Evolutionary conservation across 2,329 filamentous ascomycete species (phyloP).

Genomic region (Talaromyces sp.): DNA sequence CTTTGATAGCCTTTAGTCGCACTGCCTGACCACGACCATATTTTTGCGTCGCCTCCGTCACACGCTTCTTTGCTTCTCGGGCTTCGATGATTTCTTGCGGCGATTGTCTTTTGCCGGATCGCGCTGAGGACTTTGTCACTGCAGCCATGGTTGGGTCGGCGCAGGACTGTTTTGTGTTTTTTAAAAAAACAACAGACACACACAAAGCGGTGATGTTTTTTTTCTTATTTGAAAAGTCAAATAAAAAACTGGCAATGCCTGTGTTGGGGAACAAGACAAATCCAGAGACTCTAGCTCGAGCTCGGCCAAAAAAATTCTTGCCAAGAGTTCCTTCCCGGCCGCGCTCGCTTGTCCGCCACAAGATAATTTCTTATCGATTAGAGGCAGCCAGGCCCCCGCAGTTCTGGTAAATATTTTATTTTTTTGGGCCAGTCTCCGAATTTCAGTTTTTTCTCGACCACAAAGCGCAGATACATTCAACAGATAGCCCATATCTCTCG

Average conservation of each 20-base stretch:
- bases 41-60: slow-evolving; percentile 58
- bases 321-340: slow-evolving; percentile 26
- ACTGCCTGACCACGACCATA: slow-evolving; percentile 84
- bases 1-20: slow-evolving; percentile 67
- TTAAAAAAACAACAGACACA: not conserved
- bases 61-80: slow-evolving; percentile 34
- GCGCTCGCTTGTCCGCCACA: slow-evolving; percentile 33
- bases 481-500: not conserved
- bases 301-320: slow-evolving; percentile 28
- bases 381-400: not conserved
- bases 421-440: slow-evolving; percentile 1
- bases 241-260: not conserved
- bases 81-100: slow-evolving; percentile 25
- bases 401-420: not conserved
- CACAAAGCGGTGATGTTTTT: not conserved
- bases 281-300: slow-evolving; percentile 8
- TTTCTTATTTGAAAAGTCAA: not conserved
- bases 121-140: slow-evolving; percentile 22
- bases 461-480: not conserved
- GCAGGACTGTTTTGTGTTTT: slow-evolving; percentile 10
- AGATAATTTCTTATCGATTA: slow-evolving; percentile 15
- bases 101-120: slow-evolving; percentile 14
- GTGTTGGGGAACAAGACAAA: not conserved
- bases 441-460: slow-evolving; percentile 17
- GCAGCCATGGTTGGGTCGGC: slow-evolving; percentile 23